Base-by-base conservation (phyloP, 2,329 filamentous ascomycete genomes). In the Colletotrichum australisinense region DNA sequence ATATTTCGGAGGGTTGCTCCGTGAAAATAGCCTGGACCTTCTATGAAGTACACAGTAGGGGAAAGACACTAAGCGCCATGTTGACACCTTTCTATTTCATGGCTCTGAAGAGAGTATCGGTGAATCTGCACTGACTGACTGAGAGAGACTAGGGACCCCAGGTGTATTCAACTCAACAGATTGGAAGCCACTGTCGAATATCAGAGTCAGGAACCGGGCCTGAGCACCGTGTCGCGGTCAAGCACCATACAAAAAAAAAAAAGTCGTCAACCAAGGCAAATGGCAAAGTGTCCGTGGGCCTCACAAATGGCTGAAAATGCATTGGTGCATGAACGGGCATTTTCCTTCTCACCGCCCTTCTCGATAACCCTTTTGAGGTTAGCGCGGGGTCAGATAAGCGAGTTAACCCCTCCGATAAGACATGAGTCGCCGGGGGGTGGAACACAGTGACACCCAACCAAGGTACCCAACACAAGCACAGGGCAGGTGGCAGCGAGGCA, bases 321-420 rank as follows among this genome's bases (percentile, higher is more conserved):
- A 60, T 67, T 77, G 75, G 73, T 72, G 76, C 75, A 76, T 77
- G 63, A 76, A 69, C 35, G 67, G 69, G 58, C 72, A 58, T 72
- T 74, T 69, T 72, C 75, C 74, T 65, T 58, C 75, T 79, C 78
- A 80, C 79, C 79, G 79, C 79, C 79, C 70, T 79, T 65, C 49
- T 49, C 11, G 22, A 4, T 6, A 28, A 11, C 77, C 78, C 58
- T 4, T 71, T 75, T 9, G 1, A 74, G 72, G 42, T 42, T 77
- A 77, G 76, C 74, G 67, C 57, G 55, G 70, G 65, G 46, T 42
- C 62, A 76, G 76, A 79, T 78, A 77, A 78, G 76, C 5, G 8
- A 55, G 14, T 53, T 52, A 73, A 63, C 60, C 70, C 66, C 70
- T 69, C 76, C 76, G 78, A 80, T 80, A 79, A 80, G 77, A 30